A percentile compares a stretch with the other conserved stretches of the same genome.
phyloP scores from a whole-genome alignment of 176 grass and related monocot species.

The Avena eriantha region DNA sequence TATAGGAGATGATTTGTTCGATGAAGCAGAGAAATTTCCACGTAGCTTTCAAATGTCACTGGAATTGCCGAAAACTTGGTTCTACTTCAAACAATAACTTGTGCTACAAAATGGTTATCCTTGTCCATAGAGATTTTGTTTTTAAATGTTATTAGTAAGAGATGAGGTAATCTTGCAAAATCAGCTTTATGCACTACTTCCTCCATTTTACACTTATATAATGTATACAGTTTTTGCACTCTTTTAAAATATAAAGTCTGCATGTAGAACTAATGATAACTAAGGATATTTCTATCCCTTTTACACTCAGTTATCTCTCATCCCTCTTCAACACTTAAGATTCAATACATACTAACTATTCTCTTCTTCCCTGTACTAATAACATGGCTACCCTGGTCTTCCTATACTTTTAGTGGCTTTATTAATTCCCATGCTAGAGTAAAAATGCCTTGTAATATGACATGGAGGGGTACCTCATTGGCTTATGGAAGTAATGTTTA shows the following conservation, averaged over 20 bases:
- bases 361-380: neutral
- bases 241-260: neutral
- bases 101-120: constrained; percentile 92
- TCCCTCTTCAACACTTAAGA: neutral
- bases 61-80: constrained; percentile 63
- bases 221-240: neutral
- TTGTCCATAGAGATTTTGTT: constrained; percentile 74
- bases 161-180: constrained; percentile 69
- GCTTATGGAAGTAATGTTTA: constrained; percentile 28
- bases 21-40: constrained; percentile 78
- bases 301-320: neutral
- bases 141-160: constrained; percentile 90
- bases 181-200: constrained; percentile 16
- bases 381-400: neutral
- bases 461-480: neutral
- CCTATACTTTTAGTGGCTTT: neutral
- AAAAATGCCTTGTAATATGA: constrained; percentile 4
- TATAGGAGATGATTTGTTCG: constrained; percentile 88
- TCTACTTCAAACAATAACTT: constrained; percentile 65
- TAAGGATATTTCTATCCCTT: neutral
- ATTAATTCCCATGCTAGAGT: neutral
- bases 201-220: neutral
- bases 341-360: neutral
- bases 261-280: neutral
- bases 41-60: constrained; percentile 77